These are phyloP conservation scores for Colletotrichum endophyticum DNA, from an alignment of 2,329 filamentous ascomycete genomes.

Conservation along the genomic window DNA sequence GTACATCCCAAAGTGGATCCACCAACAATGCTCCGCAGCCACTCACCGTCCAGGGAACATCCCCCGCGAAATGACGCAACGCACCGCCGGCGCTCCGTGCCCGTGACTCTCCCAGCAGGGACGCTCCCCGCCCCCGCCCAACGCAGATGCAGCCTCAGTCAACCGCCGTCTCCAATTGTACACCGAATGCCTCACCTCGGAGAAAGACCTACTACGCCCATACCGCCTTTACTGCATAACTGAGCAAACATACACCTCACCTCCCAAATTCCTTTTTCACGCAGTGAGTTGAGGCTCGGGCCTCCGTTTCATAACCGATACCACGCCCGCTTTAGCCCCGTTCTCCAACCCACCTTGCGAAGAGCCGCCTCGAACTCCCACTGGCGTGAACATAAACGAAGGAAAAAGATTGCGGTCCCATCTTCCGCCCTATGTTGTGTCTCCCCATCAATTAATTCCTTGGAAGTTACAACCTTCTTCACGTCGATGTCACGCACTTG, in stretches of 20 bases:
- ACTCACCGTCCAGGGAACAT: not conserved
- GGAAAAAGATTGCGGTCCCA: not conserved
- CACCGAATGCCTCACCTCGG: not conserved
- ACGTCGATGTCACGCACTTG: not conserved
- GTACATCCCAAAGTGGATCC: not conserved
- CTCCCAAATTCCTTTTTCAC: not conserved
- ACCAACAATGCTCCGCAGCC: not conserved
- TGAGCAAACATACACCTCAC: not conserved
- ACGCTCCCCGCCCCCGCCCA: conserved; percentile 4
- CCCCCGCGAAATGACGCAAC: conserved; percentile 18
- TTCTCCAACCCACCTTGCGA: not conserved
- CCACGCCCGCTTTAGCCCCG: not conserved
- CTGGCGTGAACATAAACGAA: not conserved
- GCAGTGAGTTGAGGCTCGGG: conserved; percentile 2
- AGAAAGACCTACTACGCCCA: not conserved
- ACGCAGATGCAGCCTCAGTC: not conserved
- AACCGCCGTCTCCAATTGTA: not conserved
- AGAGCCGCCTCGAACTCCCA: not conserved
- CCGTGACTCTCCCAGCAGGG: not conserved
- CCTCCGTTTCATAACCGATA: conserved; percentile 14
- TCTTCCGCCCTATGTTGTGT: not conserved
- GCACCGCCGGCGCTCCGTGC: conserved; percentile 12
- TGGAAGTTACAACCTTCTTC: not conserved
- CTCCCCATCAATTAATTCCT: not conserved
- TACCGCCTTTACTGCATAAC: not conserved